Evolutionary conservation across 2,329 filamentous ascomycete species (phyloP).

Genomic region (Fusarium musae): DNA sequence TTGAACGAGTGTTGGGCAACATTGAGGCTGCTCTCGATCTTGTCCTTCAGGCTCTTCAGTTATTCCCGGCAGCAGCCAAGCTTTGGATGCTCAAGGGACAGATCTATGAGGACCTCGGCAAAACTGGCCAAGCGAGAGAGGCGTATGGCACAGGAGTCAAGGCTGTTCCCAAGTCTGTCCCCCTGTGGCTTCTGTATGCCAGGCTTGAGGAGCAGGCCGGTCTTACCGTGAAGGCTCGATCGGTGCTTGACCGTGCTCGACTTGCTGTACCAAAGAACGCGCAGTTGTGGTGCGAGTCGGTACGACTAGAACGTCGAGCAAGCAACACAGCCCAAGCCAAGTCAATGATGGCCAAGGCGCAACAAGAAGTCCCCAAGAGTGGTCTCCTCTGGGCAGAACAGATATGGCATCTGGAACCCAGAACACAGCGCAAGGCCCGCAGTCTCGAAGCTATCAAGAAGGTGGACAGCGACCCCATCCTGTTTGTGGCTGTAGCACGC

Average conservation of each 20-base stretch:
- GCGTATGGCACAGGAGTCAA: constrained; percentile 90
- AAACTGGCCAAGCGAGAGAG: constrained; percentile 85
- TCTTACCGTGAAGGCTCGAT: constrained; percentile 89
- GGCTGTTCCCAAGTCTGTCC: constrained; percentile 83
- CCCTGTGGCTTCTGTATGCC: constrained; percentile 89
- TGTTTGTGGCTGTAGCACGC: constrained; percentile 91
- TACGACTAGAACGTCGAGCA: constrained; percentile 89
- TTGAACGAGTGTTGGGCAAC: constrained; percentile 87
- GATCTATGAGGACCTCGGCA: constrained; percentile 87
- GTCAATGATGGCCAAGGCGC: constrained; percentile 89
- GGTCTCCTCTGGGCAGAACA: constrained; percentile 93
- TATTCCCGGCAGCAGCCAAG: constrained; percentile 87
- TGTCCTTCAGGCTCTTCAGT: constrained; percentile 84
- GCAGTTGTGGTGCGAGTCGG: constrained; percentile 91
- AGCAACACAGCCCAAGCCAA: constrained; percentile 87
- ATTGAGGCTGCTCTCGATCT: constrained; percentile 85
- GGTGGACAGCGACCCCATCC: constrained; percentile 87
- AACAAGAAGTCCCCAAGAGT: constrained; percentile 89
- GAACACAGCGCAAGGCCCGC: constrained; percentile 91
- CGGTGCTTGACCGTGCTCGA: constrained; percentile 89
- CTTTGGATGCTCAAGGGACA: constrained; percentile 99
- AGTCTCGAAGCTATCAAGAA: constrained; percentile 96
- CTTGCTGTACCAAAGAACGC: constrained; percentile 87
- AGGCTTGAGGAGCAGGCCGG: constrained; percentile 88
- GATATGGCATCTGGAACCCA: constrained; percentile 92